Evolutionary conservation across 345 rosid species (phyloP), one percentile per base, ranked within the genome.

Genomic region (Pseudoturritis turrita): DNA sequence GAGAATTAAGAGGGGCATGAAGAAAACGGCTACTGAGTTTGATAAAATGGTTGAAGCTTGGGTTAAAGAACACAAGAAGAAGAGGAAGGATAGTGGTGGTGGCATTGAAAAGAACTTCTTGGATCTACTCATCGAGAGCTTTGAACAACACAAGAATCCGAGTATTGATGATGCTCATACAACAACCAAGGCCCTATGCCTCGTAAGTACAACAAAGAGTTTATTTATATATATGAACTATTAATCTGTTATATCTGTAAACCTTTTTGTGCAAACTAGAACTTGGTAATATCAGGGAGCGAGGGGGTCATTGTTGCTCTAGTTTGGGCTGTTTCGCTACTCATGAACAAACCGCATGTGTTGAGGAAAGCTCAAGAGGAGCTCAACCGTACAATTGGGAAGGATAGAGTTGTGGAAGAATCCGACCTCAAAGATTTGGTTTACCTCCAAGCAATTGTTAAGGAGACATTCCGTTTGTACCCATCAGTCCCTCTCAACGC

Each of bases 51-150:
- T 73, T 1, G 61, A 31, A 51, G 63, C 39, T 0, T 82, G 82
- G 84, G 46, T 84, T 5, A 57, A 77, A 21, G 86, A 84, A 71
- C 88, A 84, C 63, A 79, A 81, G 41, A 59, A 14, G 55, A 58
- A 51, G 39, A 57, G 4, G 4, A 33, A 33, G 2, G 36, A 33
- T 33, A 17, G 6, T 8, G 1, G 3, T 10, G 40, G 21, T 9
- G 13, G 43, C 3, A n/a, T 10, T 10, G 21, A 17, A 35, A 56
- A 56, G 4, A 25, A 25, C n/a, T 39, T 39, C n/a, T 39, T 39
- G 43, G 43, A 12, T 39, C 43, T 3, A 39, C 43, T 39, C n/a
- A 3, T 39, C 4, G 43, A 39, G 43, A 12, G 2, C 2, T 39
- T 39, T 39, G 0, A 39, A 12, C 43, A 12, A 39, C 43, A 39